phyloP scores from a whole-genome alignment of 1,284 basidiomycete species.

The Xerocomus amazonicus region DNA sequence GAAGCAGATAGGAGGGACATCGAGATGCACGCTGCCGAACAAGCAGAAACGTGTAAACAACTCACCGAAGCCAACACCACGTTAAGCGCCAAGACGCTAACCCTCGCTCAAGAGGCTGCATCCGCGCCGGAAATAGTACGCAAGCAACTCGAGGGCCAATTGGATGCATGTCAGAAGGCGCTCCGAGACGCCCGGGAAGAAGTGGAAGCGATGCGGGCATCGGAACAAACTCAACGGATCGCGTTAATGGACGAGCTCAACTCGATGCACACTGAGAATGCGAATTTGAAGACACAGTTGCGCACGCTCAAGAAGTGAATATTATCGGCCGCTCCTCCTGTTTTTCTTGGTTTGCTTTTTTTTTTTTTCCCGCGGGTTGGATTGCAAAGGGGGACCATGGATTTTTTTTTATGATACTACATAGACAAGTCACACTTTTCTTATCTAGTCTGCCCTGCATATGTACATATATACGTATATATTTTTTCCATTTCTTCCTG shows the following conservation, averaged over 20 bases:
- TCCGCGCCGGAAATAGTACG: conserved; percentile 54
- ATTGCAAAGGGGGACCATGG: not conserved
- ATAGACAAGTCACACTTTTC: not conserved
- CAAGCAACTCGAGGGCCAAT: conserved; percentile 53
- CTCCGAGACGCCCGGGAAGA: conserved; percentile 49
- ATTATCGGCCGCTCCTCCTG: not conserved
- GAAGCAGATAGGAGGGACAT: conserved; percentile 62
- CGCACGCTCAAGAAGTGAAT: conserved; percentile 46
- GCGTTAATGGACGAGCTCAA: conserved; percentile 77
- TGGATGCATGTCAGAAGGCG: conserved; percentile 45
- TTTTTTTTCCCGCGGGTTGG: not conserved
- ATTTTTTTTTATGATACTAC: not conserved
- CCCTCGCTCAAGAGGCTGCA: conserved; percentile 75
- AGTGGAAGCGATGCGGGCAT: conserved; percentile 54
- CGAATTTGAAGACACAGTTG: conserved; percentile 62
- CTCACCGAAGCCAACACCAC: conserved; percentile 74
- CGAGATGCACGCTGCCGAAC: conserved; percentile 66
- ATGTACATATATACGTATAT: not conserved
- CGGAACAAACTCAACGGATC: conserved; percentile 67
- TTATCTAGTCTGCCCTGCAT: not conserved
- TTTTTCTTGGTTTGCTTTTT: not conserved
- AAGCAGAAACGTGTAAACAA: conserved; percentile 66
- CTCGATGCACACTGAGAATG: conserved; percentile 73
- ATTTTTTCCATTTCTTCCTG: not conserved
- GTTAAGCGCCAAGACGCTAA: conserved; percentile 67